These are phyloP conservation scores for Xylaria polymorpha DNA, from an alignment of 2,329 filamentous ascomycete species.

Conservation along the genomic window DNA sequence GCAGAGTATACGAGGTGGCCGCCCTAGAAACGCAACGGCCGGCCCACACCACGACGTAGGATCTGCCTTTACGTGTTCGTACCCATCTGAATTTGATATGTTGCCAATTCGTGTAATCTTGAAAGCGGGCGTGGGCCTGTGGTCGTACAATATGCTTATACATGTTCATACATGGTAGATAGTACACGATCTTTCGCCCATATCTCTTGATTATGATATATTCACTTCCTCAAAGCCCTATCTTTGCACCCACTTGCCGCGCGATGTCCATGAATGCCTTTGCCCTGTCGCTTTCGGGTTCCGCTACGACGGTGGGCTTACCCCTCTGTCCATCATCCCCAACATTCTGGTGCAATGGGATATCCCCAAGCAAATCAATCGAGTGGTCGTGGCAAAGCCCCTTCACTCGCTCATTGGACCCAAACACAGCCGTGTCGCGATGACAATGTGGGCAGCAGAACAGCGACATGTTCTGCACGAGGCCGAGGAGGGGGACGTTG, in stretches of 20 bases:
- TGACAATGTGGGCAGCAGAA: constrained; percentile 84
- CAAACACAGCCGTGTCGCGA: constrained; percentile 80
- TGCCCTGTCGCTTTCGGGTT: constrained; percentile 80
- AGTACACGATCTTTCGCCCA: constrained; percentile 14
- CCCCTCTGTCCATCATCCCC: constrained; percentile 89
- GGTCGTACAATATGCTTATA: constrained; percentile 1
- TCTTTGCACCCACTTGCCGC: constrained; percentile 60
- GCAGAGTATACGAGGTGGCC: constrained; percentile 21
- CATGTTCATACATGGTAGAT: constrained; percentile 19
- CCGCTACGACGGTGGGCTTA: constrained; percentile 88
- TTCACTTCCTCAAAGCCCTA: constrained; percentile 51
- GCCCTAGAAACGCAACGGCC: background rate
- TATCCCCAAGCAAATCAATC: constrained; percentile 85
- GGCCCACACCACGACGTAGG: constrained; percentile 2
- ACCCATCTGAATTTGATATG: constrained; percentile 7
- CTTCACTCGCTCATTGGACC: constrained; percentile 71
- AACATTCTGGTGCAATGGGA: constrained; percentile 87
- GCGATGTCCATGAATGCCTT: constrained; percentile 79
- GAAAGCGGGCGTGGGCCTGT: background rate
- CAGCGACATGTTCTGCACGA: constrained; percentile 92
- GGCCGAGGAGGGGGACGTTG: constrained; percentile 81
- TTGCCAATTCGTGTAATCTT: constrained; percentile 2
- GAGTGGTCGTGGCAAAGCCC: constrained; percentile 76
- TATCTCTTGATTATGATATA: background rate
- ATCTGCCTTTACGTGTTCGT: background rate